Evolutionary conservation across 768 basidiomycete genomes (phyloP).

Genomic region (Mycena galericulata): DNA sequence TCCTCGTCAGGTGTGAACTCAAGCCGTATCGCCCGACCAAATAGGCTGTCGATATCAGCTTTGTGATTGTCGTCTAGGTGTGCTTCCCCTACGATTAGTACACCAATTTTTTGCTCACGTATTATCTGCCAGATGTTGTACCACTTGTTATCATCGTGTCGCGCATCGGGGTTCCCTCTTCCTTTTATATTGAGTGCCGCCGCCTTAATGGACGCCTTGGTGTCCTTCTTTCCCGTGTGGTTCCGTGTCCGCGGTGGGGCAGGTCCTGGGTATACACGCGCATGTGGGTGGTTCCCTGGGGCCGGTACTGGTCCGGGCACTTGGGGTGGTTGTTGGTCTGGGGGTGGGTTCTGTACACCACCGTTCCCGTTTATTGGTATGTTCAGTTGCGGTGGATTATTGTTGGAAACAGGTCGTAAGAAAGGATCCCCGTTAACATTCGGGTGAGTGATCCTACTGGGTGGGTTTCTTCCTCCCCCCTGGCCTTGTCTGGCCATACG

Average conservation of each 20-base stretch:
- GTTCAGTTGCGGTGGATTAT: too few relatives aligned
- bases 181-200: conserved; percentile 30
- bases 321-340: too few relatives aligned
- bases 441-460: background rate
- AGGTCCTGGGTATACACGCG: conserved; percentile 5
- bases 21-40: conserved; percentile 34
- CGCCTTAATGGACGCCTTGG: conserved; percentile 20
- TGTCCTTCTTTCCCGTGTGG: conserved; percentile 4
- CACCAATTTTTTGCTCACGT: conserved; percentile 20
- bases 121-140: conserved; percentile 23
- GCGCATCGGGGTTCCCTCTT: conserved; percentile 4
- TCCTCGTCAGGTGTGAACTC: conserved; percentile 30
- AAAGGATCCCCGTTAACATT: background rate
- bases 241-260: background rate
- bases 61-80: conserved; percentile 20
- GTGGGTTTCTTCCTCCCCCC: background rate
- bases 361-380: background rate
- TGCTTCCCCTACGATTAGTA: conserved; percentile 30
- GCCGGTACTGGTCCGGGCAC: background rate
- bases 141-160: conserved; percentile 30
- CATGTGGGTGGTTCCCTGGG: background rate
- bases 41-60: conserved; percentile 9
- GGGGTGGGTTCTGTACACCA: background rate
- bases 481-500: background rate
- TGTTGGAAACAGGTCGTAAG: too few relatives aligned